These are phyloP conservation scores for Suillus sp. DNA, from an alignment of 768 basidiomycete species.

Conservation along the genomic window DNA sequence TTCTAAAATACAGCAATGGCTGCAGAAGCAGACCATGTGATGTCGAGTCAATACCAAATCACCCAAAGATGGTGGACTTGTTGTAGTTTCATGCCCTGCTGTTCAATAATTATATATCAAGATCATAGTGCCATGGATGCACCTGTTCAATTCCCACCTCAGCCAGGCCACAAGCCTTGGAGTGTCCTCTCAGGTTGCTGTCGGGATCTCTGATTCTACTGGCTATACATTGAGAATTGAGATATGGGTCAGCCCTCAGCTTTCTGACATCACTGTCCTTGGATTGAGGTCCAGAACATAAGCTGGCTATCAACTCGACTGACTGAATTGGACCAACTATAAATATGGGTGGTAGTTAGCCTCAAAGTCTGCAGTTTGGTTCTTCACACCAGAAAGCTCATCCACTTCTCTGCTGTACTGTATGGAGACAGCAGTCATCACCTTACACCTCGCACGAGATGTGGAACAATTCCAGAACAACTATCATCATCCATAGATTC, in stretches of 20 bases:
- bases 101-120: no score
- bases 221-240: neutral
- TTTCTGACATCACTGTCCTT: conserved; percentile 2
- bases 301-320: neutral
- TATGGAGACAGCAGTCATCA: neutral
- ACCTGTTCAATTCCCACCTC: no score
- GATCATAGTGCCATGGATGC: no score
- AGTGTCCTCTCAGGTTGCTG: neutral
- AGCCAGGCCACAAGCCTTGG: no score
- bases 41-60: no score
- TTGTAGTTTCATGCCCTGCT: no score
- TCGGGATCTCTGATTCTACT: neutral
- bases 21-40: no score
- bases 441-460: neutral
- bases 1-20: no score
- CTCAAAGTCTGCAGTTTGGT: neutral
- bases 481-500: neutral
- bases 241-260: neutral
- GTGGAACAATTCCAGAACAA: neutral
- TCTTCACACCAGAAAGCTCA: neutral
- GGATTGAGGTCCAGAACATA: neutral
- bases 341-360: neutral
- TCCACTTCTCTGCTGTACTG: neutral
- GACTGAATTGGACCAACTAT: neutral
- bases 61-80: no score